A percentile compares a stretch with the other conserved stretches of the same genome.
These are phyloP conservation scores for Pichia rugopelliculosa DNA, from an alignment of 805 yeast species.

Conservation along the genomic window DNA sequence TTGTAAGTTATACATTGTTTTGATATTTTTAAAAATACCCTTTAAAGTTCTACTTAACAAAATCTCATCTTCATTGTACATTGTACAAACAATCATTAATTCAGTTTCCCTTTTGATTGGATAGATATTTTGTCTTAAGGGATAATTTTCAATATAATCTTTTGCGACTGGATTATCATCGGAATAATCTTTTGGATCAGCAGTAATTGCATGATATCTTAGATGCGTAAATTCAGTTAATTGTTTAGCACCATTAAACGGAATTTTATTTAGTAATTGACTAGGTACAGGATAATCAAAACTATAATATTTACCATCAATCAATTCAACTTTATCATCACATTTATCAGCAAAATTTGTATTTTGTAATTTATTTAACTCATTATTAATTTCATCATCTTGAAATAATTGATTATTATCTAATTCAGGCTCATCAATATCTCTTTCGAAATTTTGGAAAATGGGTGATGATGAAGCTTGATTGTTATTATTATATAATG, in stretches of 20 bases:
- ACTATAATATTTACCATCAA: slow-evolving; percentile 63
- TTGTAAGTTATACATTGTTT: slow-evolving; percentile 50
- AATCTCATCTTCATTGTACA: slow-evolving; percentile 85
- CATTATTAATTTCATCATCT: slow-evolving; percentile 7
- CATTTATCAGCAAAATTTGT: slow-evolving; percentile 23
- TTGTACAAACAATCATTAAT: slow-evolving; percentile 77
- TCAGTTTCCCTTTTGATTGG: slow-evolving; percentile 74
- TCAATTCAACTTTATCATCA: slow-evolving; percentile 37
- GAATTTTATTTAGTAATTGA: slow-evolving; percentile 44
- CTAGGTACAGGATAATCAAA: slow-evolving; percentile 81
- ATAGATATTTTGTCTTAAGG: slow-evolving; percentile 71
- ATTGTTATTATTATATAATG: neutral
- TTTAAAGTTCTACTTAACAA: slow-evolving; percentile 76
- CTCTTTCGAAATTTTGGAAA: slow-evolving; percentile 24
- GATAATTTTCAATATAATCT: slow-evolving; percentile 24
- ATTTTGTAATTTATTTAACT: slow-evolving; percentile 14
- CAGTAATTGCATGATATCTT: slow-evolving; percentile 90
- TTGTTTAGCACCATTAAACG: slow-evolving; percentile 31
- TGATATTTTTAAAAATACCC: slow-evolving; percentile 84
- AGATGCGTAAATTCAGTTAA: slow-evolving; percentile 58
- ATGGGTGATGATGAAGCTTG: slow-evolving; percentile 2
- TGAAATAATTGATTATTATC: slow-evolving; percentile 12
- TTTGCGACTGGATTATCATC: slow-evolving; percentile 43
- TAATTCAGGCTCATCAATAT: slow-evolving; percentile 25
- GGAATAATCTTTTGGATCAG: slow-evolving; percentile 73